Evolutionary conservation across 768 basidiomycete species (phyloP).

Genomic region (Cubamyces lactineus): DNA sequence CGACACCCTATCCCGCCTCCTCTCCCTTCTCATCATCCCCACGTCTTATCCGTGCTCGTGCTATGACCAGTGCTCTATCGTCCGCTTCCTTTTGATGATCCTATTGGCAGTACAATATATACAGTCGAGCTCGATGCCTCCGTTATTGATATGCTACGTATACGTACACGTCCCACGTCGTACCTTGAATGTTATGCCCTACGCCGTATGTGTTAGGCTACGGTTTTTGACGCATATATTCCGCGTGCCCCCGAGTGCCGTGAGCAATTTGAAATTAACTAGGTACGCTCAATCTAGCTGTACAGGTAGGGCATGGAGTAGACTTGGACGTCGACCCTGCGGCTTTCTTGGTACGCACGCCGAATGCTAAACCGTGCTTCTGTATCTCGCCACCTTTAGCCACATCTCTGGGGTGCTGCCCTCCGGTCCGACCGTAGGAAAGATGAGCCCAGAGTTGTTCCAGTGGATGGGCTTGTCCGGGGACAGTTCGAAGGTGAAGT

Average conservation of each 20-base stretch:
- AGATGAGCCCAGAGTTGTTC: conserved; percentile 8
- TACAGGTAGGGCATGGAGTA: too few relatives aligned
- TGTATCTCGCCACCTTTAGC: neutral
- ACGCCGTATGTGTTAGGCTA: conserved; percentile 11
- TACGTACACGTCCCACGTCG: neutral
- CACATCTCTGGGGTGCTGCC: conserved; percentile 3
- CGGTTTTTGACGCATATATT: neutral
- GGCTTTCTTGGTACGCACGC: neutral
- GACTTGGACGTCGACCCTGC: neutral
- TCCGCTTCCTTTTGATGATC: neutral
- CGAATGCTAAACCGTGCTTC: too few relatives aligned
- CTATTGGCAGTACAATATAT: neutral
- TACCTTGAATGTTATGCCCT: neutral
- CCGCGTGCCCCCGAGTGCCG: too few relatives aligned
- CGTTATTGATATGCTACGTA: conserved; percentile 1
- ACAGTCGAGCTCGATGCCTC: neutral
- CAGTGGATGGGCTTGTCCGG: conserved; percentile 9
- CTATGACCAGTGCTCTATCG: conserved; percentile 4
- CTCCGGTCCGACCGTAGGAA: neutral
- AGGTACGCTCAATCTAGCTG: too few relatives aligned
- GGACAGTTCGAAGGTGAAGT: conserved; percentile 9
- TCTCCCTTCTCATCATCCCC: neutral
- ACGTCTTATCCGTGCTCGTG: neutral
- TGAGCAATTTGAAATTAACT: too few relatives aligned
- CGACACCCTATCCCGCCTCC: conserved; percentile 16